Evolutionary conservation across 768 basidiomycete genomes (phyloP).

Genomic region (Pisolithus microcarpus): DNA sequence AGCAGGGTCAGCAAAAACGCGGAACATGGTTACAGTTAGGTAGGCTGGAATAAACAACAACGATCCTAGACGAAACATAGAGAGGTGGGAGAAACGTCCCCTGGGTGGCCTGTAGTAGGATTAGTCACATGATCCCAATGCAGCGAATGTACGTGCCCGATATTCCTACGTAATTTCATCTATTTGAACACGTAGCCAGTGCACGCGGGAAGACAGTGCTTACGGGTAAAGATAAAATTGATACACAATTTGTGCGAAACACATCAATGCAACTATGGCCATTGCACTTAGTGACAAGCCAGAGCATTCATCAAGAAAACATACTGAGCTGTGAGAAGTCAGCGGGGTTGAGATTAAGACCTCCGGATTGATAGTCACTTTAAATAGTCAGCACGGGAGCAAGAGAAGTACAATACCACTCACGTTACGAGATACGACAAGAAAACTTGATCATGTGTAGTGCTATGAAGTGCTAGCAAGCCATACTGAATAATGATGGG

Average conservation of each 20-base stretch:
- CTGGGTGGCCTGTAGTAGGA: conserved; percentile 55
- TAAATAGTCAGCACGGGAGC: conserved; percentile 1
- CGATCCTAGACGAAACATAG: conserved; percentile 88
- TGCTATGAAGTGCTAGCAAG: conserved; percentile 79
- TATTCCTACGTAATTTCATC: conserved; percentile 40
- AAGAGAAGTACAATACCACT: conserved; percentile 4
- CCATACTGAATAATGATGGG: conserved; percentile 88
- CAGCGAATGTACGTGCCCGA: conserved; percentile 39
- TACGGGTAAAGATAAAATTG: conserved; percentile 89
- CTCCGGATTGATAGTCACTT: conserved; percentile 80
- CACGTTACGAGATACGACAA: conserved; percentile 74
- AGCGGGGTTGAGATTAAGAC: conserved; percentile 82
- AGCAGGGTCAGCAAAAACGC: conserved; percentile 58
- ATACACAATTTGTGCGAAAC: conserved; percentile 86
- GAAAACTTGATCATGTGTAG: conserved; percentile 87
- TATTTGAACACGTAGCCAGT: neutral
- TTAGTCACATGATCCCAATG: conserved; percentile 5
- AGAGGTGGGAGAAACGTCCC: conserved; percentile 74
- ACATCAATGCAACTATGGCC: conserved; percentile 80
- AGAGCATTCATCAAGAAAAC: conserved; percentile 14
- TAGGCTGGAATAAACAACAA: conserved; percentile 87
- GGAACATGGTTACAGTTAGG: conserved; percentile 69
- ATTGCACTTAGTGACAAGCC: conserved; percentile 4
- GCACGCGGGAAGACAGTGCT: conserved; percentile 23
- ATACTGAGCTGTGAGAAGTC: conserved; percentile 88